Evolutionary conservation across 2,329 filamentous ascomycete genomes (phyloP).

Genomic region (Exophiala spinifera): DNA sequence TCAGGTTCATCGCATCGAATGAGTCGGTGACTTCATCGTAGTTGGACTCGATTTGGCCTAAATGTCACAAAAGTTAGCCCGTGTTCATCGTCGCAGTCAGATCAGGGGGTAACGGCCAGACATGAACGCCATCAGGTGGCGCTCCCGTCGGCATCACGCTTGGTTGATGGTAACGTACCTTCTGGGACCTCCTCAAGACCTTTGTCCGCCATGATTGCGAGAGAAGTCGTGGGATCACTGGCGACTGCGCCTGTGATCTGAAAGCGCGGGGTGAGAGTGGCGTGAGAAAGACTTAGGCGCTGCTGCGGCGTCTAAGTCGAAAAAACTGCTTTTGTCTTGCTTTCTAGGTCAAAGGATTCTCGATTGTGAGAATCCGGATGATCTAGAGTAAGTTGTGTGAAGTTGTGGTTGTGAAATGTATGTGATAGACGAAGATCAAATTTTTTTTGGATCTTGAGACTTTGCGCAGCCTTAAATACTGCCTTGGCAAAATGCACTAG

Average conservation of each 20-base stretch:
- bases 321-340: conserved; percentile 4
- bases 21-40: conserved; percentile 99
- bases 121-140: too few species aligned
- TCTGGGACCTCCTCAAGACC: conserved; percentile 98
- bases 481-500: not conserved
- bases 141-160: not conserved
- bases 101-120: too few species aligned
- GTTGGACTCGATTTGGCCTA: conserved; percentile 99
- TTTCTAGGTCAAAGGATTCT: conserved; percentile 24
- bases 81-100: not conserved
- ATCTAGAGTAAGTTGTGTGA: conserved; percentile 17
- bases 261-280: conserved; percentile 26
- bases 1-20: conserved; percentile 97
- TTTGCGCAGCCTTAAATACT: conserved; percentile 6
- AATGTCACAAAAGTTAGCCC: conserved; percentile 19
- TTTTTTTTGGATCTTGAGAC: conserved; percentile 14
- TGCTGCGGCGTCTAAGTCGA: conserved; percentile 21
- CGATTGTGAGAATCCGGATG: conserved; percentile 27
- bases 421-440: conserved; percentile 11
- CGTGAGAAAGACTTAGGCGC: conserved; percentile 22
- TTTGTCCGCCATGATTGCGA: conserved; percentile 98
- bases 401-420: conserved; percentile 13
- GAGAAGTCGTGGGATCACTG: conserved; percentile 62
- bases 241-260: conserved; percentile 69
- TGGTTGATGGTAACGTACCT: conserved; percentile 59